Conservation (phyloP, 139 green algal genomes). For the Nannochloris sp. region DNA sequence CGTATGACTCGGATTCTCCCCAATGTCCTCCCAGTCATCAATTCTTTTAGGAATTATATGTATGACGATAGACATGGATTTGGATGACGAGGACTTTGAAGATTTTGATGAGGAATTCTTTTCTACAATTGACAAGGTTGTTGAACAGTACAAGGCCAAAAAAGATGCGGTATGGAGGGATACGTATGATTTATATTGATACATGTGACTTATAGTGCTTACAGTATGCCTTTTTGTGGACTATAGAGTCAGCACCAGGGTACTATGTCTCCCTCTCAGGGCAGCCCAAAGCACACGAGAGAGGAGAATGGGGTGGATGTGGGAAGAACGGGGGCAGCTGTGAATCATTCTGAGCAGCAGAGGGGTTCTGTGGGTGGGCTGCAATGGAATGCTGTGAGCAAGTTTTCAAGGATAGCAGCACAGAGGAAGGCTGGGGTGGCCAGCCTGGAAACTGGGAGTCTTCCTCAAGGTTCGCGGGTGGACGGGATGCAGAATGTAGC, state of each 20-base stretch:
- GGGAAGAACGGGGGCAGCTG: too few relatives aligned
- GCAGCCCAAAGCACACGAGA: neutral
- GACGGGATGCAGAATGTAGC: too few relatives aligned
- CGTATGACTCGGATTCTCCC: too few relatives aligned
- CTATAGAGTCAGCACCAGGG: neutral
- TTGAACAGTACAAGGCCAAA: constrained; percentile 13
- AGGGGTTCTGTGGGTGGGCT: neutral
- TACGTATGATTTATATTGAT: neutral
- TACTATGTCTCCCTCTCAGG: neutral
- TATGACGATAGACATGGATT: neutral
- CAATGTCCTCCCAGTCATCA: too few relatives aligned
- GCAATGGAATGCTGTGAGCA: neutral
- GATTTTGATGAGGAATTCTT: constrained; percentile 13
- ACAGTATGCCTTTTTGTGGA: neutral
- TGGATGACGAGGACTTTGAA: constrained; percentile 2
- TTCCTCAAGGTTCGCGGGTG: too few relatives aligned
- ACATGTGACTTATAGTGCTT: constrained; percentile 3
- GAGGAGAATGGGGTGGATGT: neutral
- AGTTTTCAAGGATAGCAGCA: too few relatives aligned
- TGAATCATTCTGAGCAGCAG: neutral
- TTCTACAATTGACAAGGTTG: constrained; percentile 5
- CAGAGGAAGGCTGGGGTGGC: too few relatives aligned
- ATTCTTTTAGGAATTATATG: neutral
- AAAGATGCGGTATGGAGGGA: constrained; percentile 3
- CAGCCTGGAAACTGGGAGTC: too few relatives aligned